Base-by-base conservation (phyloP, 2,329 filamentous ascomycete species). In the Pseudocercospora pini-densiflorae region DNA sequence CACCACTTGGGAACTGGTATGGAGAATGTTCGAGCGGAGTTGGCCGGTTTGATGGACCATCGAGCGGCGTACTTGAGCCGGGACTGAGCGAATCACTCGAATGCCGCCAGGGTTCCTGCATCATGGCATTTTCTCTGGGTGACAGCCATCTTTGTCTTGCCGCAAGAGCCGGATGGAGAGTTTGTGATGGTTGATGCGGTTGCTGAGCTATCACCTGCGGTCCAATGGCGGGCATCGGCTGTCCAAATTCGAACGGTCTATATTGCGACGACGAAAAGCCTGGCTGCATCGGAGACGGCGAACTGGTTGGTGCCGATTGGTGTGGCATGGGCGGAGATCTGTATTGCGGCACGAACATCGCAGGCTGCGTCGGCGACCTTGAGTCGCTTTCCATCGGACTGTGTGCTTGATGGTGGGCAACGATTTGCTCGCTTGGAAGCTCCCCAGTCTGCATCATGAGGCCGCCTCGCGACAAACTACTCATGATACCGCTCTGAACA, bases 311-410 rank as follows among this genome's bases (percentile, higher is more conserved):
- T 36, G 54, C 64, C 19, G 60, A 49, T 19, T 45, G 58, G 29
- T 43, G 59, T 49, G 43, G 45, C 19, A 47, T 24, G 8, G 43
- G 27, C 23, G 59, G 33, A 45, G 53, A 21, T 5, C 29, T 55
- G 36, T 65, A 64, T 8, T 62, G 61, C 40, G 58, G 58, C 62
- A 62, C 59, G 43, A 61, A 68, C 33, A 63, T 29, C 24, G 66
- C 54, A 47, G 63, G 55, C 53, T 45, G 58, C 31, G 63, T 45
- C 27, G 66, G 61, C 51, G 63, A 66, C 47, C 45, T 61, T 23
- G 66, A 45, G 24, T 54, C 36, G 40, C 59, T 53, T 14, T 68
- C 43, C 19, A 63, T n/a, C 40, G 53, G 59, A 33, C 40, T 62
- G 40, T 29, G 61, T 61, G 53, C 27, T 45, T 40, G 43, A 21